Evolutionary conservation across 2,329 filamentous ascomycete species (phyloP).

Genomic region (Cytospora mali): DNA sequence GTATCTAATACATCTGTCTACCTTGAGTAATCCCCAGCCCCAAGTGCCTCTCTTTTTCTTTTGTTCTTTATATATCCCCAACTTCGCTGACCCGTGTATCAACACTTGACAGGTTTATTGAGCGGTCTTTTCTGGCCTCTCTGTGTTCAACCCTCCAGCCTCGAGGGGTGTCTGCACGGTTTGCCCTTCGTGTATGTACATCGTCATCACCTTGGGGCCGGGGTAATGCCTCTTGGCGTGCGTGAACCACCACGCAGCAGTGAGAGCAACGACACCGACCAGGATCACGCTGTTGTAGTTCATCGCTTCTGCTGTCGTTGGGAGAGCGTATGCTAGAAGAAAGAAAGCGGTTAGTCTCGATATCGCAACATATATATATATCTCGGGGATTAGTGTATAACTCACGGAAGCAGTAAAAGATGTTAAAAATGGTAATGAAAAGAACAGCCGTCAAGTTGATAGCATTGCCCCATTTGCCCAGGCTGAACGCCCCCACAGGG

Average conservation of each 20-base stretch:
- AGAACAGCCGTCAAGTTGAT: constrained; percentile 54
- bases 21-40: too few relatives aligned
- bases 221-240: constrained; percentile 52
- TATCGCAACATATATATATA: neutral
- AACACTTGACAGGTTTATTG: neutral
- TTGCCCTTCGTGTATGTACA: constrained; percentile 44
- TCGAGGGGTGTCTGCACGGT: constrained; percentile 16
- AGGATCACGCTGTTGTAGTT: constrained; percentile 60
- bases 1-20: too few relatives aligned
- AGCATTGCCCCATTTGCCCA: constrained; percentile 52
- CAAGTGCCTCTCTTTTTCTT: too few relatives aligned
- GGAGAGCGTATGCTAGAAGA: constrained; percentile 44
- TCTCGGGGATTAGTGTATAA: constrained; percentile 11
- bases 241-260: constrained; percentile 52
- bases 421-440: constrained; percentile 57
- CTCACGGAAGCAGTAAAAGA: constrained; percentile 64
- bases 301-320: constrained; percentile 46
- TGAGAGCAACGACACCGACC: constrained; percentile 50
- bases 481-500: constrained; percentile 54
- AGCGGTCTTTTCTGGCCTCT: neutral
- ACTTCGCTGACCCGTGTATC: neutral
- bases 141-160: constrained; percentile 23
- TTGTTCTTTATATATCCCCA: neutral
- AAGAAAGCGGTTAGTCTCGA: neutral
- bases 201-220: constrained; percentile 50